These are phyloP conservation scores for Xylaria intraflava DNA, from an alignment of 495 filamentous ascomycete genomes.

Conservation along the genomic window DNA sequence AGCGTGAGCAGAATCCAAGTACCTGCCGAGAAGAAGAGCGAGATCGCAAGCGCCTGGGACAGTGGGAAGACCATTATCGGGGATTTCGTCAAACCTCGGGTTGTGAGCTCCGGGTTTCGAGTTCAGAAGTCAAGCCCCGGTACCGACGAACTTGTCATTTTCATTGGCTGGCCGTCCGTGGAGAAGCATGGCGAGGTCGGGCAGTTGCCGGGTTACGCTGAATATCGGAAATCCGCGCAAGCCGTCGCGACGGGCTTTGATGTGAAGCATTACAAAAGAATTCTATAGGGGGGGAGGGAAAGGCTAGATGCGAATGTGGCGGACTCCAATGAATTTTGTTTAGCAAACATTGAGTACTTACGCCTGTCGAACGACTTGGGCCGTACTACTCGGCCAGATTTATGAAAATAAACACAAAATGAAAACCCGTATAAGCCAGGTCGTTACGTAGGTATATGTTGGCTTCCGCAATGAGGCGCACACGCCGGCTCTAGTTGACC, in stretches of 20 bases:
- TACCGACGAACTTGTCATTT: slow-evolving; percentile 46
- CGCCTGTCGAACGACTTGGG: neutral
- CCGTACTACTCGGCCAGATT: neutral
- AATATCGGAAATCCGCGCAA: slow-evolving; percentile 29
- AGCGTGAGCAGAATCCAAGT: slow-evolving; percentile 42
- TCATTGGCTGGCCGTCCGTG: slow-evolving; percentile 44
- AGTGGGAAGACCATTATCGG: slow-evolving; percentile 36
- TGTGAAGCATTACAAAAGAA: slow-evolving; percentile 38
- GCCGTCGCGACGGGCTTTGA: slow-evolving; percentile 31
- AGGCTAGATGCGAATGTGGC: neutral
- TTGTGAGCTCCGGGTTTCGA: slow-evolving; percentile 41
- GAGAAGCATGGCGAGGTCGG: slow-evolving; percentile 41
- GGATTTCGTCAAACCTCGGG: slow-evolving; percentile 32
- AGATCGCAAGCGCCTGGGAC: slow-evolving; percentile 35
- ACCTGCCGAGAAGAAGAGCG: slow-evolving; percentile 30
- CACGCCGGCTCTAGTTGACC: too few species aligned
- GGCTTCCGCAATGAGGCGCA: too few species aligned
- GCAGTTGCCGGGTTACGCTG: slow-evolving; percentile 29
- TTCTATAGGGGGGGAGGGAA: slow-evolving; percentile 16
- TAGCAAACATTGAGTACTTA: too few species aligned
- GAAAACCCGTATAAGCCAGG: too few species aligned
- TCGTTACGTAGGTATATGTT: too few species aligned
- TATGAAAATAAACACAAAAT: too few species aligned
- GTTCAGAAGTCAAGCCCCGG: slow-evolving; percentile 37
- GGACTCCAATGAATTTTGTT: neutral